phyloP scores from a whole-genome alignment of 2,329 filamentous ascomycete genomes.

The Diaporthe velutina region DNA sequence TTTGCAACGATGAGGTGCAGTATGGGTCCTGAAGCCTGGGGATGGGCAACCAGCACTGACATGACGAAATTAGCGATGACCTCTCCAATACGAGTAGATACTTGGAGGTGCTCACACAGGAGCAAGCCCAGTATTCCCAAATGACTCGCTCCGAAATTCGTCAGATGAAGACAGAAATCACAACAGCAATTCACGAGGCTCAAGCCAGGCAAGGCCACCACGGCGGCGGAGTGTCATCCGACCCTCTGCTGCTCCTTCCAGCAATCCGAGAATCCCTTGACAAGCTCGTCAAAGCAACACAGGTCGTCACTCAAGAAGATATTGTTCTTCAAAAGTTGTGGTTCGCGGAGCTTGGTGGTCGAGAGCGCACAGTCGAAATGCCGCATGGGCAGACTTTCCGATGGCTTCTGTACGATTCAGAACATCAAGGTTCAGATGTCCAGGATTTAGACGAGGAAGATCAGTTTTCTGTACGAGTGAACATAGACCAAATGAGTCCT shows the following conservation, averaged over 20 bases:
- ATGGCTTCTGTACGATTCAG: constrained; percentile 1
- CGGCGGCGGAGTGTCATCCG: too few relatives aligned
- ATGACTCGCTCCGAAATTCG: background rate
- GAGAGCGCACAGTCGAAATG: constrained; percentile 6
- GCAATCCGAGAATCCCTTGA: background rate
- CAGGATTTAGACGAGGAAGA: too few relatives aligned
- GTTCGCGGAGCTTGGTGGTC: background rate
- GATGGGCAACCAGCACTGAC: background rate
- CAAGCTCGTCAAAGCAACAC: background rate
- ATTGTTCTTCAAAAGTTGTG: background rate
- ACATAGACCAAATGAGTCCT: background rate
- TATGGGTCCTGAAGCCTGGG: background rate
- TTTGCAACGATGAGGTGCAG: constrained; percentile 15
- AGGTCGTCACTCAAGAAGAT: background rate
- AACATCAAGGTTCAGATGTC: too few relatives aligned
- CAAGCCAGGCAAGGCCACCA: background rate
- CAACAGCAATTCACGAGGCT: background rate
- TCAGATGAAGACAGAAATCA: background rate
- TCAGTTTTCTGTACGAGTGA: background rate
- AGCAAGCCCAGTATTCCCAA: background rate
- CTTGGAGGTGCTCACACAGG: background rate
- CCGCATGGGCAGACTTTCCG: constrained; percentile 8
- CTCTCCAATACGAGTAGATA: background rate
- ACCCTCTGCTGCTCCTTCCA: background rate
- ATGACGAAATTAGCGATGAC: constrained; percentile 9